Evolutionary conservation across 192 early-diverging fungal species (phyloP).

Genomic region (Coemansia sp.): DNA sequence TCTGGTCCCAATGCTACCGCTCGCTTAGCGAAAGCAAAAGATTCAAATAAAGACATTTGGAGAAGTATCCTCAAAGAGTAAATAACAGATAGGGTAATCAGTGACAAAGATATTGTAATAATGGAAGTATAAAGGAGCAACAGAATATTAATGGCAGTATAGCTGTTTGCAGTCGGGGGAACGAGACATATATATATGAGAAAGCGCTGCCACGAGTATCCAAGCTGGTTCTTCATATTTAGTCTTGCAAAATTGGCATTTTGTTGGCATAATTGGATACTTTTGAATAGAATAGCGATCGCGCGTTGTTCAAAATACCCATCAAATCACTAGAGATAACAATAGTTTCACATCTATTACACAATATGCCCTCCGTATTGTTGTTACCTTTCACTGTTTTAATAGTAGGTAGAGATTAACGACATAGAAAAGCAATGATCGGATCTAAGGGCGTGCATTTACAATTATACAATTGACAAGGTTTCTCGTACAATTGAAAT

Average conservation of each 20-base stretch:
- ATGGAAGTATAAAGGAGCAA: not conserved
- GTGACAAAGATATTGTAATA: not conserved
- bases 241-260: not conserved
- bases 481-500: constrained; percentile 10
- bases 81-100: not conserved
- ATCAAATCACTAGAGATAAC: not conserved
- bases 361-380: not conserved
- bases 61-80: not conserved
- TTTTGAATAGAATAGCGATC: not conserved
- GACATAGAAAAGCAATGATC: not conserved
- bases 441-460: not conserved
- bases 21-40: not conserved
- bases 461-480: constrained; percentile 10
- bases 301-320: not conserved
- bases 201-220: not conserved
- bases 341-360: not conserved
- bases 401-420: not conserved
- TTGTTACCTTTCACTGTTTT: not conserved
- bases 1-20: constrained; percentile 12
- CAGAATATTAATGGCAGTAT: not conserved
- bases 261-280: not conserved
- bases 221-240: not conserved
- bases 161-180: no score
- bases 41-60: not conserved
- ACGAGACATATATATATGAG: not conserved